These are phyloP conservation scores for Starmera pachycereana DNA, from an alignment of 805 yeast species.

Conservation along the genomic window DNA sequence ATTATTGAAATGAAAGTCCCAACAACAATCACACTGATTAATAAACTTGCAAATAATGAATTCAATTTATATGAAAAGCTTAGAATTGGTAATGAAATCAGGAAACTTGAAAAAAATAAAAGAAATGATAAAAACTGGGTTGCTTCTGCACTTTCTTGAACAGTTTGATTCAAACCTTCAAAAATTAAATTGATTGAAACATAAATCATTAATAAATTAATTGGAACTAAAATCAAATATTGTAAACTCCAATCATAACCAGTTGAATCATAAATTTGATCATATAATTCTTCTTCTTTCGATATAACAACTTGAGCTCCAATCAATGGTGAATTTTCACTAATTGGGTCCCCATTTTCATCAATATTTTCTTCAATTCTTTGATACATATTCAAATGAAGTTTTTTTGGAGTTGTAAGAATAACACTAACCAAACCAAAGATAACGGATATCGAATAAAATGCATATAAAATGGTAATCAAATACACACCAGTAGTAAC, in stretches of 20 bases:
- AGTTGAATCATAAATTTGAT: constrained; percentile 24
- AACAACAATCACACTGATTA: constrained; percentile 27
- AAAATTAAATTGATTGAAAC: constrained; percentile 41
- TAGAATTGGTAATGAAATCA: constrained; percentile 39
- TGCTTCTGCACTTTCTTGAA: constrained; percentile 49
- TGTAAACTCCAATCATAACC: constrained; percentile 80
- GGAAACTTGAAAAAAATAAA: constrained; percentile 24
- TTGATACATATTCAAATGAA: constrained; percentile 3
- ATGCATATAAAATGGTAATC: constrained; percentile 33
- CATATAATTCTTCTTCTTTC: constrained; percentile 4
- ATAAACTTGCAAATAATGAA: constrained; percentile 31
- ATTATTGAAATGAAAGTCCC: constrained; percentile 29
- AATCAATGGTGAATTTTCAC: constrained; percentile 25
- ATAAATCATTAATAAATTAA: constrained; percentile 43
- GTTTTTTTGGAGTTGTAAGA: constrained; percentile 19
- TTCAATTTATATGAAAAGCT: constrained; percentile 67
- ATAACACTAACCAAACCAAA: constrained; percentile 38
- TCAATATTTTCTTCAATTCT: constrained; percentile 9
- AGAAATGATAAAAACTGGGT: constrained; percentile 28
- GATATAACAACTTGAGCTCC: constrained; percentile 9
- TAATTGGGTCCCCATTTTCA: constrained; percentile 6
- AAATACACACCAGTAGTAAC: constrained; percentile 37
- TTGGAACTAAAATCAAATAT: constrained; percentile 58
- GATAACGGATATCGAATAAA: constrained; percentile 36
- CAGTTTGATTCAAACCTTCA: constrained; percentile 59